These are phyloP conservation scores for Durusdinium trenchii DNA, from an alignment of 73 alveolate genomes.

Conservation along the genomic window DNA sequence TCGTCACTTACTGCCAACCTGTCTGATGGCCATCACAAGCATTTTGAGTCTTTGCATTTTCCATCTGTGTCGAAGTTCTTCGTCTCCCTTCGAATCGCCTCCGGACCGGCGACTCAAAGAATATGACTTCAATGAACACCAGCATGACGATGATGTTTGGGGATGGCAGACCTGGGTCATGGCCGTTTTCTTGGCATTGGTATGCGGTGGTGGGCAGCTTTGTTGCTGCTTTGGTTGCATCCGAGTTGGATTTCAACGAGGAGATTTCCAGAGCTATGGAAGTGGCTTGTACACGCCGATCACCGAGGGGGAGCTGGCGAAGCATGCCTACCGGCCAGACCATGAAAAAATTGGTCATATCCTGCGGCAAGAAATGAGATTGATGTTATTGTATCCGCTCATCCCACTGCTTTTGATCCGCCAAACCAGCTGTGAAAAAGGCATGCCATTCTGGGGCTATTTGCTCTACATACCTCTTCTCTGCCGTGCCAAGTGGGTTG, in stretches of 20 bases:
- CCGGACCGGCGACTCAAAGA: not conserved
- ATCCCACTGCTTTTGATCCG: conserved; percentile 7
- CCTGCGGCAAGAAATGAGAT: conserved; percentile 66
- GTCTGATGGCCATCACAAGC: too few relatives aligned
- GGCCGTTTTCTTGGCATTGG: not conserved
- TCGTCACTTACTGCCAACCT: too few relatives aligned
- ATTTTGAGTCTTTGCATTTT: too few relatives aligned
- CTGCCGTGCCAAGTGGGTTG: conserved; percentile 66
- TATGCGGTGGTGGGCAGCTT: conserved; percentile 69
- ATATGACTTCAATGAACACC: not conserved
- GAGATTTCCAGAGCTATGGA: not conserved
- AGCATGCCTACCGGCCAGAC: conserved; percentile 5
- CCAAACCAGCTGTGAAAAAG: conserved; percentile 62
- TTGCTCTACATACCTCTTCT: conserved; percentile 42
- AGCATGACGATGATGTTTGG: not conserved
- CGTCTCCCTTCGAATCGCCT: too few relatives aligned
- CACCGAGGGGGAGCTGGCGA: not conserved
- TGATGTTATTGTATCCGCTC: conserved; percentile 53
- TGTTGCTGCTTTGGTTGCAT: conserved; percentile 40
- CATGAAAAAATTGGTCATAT: conserved; percentile 57
- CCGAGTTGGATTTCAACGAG: conserved; percentile 29
- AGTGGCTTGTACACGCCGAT: not conserved
- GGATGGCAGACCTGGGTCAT: conserved; percentile 68
- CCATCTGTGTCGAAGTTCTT: too few relatives aligned
- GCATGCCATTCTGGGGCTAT: conserved; percentile 60